Percentiles rank a stretch among this genome's conserved stretches.
phyloP scores from a whole-genome alignment of 1,139 yeast genomes.

The Blastobotrys indianensis region DNA sequence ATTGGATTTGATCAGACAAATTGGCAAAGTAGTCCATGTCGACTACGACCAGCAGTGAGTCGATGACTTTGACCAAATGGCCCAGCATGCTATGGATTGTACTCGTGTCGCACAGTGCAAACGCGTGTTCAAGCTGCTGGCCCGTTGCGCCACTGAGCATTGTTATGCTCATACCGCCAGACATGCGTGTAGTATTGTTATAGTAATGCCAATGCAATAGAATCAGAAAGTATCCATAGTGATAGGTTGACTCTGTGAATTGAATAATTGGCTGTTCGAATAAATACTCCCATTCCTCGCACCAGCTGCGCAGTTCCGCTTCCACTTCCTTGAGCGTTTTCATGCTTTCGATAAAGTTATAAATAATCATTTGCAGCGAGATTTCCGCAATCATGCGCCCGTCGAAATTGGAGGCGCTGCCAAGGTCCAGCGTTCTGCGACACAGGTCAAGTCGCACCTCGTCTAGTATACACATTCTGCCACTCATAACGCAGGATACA shows the following conservation, averaged over 20 bases:
- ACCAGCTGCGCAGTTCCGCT: conserved; percentile 50
- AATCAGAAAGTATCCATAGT: conserved; percentile 55
- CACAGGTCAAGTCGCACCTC: conserved; percentile 59
- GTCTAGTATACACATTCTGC: conserved; percentile 70
- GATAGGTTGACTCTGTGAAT: conserved; percentile 68
- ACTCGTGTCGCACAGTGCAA: conserved; percentile 18
- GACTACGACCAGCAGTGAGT: conserved; percentile 39
- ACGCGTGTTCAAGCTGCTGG: conserved; percentile 17
- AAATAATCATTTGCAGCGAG: conserved; percentile 55
- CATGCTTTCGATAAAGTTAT: conserved; percentile 50
- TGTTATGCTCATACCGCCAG: conserved; percentile 10
- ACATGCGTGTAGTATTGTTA: conserved; percentile 12
- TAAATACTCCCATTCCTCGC: conserved; percentile 64
- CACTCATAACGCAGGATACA: conserved; percentile 62
- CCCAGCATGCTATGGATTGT: conserved; percentile 24
- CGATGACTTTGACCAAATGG: conserved; percentile 43
- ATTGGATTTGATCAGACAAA: conserved; percentile 62
- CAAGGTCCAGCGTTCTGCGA: conserved; percentile 52
- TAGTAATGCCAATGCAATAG: conserved; percentile 34
- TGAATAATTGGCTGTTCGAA: conserved; percentile 71
- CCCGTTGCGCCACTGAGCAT: conserved; percentile 8
- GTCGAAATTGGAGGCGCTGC: conserved; percentile 71
- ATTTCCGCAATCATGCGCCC: conserved; percentile 81
- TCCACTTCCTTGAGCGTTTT: conserved; percentile 31
- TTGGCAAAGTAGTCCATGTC: conserved; percentile 63